Conservation (phyloP, 371 early-diverging fungal species). For the Mucor plumbeus region DNA sequence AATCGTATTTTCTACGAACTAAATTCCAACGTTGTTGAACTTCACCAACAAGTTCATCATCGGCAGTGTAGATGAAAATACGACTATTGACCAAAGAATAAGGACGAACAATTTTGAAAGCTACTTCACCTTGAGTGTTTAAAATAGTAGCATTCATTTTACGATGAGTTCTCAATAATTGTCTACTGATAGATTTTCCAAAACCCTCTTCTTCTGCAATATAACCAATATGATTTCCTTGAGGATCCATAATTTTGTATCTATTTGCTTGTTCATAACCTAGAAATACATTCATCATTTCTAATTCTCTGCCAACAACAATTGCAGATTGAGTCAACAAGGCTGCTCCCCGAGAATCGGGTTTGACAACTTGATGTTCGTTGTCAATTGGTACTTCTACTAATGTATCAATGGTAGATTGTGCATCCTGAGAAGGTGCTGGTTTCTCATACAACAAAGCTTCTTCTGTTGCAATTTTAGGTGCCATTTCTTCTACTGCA, state of each 20-base stretch:
- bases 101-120: conserved; percentile 79
- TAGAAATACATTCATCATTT: conserved; percentile 82
- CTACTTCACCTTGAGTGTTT: conserved; percentile 69
- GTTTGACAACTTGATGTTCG: conserved; percentile 38
- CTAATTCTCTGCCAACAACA: conserved; percentile 78
- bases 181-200: conserved; percentile 68
- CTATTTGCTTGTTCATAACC: conserved; percentile 91
- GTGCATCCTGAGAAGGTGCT: conserved; percentile 12
- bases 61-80: conserved; percentile 67
- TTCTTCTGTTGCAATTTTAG: conserved; percentile 5
- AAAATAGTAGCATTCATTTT: conserved; percentile 79
- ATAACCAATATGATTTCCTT: conserved; percentile 76
- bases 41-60: conserved; percentile 78
- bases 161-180: conserved; percentile 80
- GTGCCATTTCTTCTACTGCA: not conserved
- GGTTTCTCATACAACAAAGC: conserved; percentile 5
- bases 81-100: conserved; percentile 82
- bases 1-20: conserved; percentile 82
- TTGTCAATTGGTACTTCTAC: conserved; percentile 41
- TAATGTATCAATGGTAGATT: conserved; percentile 22
- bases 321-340: conserved; percentile 65
- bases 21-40: conserved; percentile 92
- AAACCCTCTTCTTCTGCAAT: conserved; percentile 83
- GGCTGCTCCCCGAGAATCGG: conserved; percentile 47
- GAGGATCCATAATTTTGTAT: conserved; percentile 78